These are phyloP conservation scores for Melastoma candidum DNA, from an alignment of 441 rosid genomes.

Conservation along the genomic window DNA sequence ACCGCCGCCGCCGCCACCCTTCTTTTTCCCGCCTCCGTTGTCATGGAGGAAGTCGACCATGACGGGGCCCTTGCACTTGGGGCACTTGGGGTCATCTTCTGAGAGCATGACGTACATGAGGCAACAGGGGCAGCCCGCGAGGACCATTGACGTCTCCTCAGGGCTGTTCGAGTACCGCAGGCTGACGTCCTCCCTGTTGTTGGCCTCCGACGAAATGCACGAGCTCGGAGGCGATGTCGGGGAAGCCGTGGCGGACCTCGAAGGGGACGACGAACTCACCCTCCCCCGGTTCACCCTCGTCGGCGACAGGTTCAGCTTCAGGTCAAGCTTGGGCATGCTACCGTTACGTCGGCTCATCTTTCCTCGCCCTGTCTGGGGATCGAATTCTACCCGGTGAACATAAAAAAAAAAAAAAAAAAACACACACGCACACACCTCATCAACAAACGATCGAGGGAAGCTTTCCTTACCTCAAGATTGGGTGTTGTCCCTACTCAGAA, in stretches of 20 bases:
- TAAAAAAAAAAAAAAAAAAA: no score
- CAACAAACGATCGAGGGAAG: no score
- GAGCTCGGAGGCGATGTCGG: conserved; percentile 86
- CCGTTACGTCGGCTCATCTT: conserved; percentile 45
- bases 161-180: conserved; percentile 52
- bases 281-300: conserved; percentile 37
- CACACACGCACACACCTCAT: no score
- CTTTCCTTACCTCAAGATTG: no score
- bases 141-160: conserved; percentile 81
- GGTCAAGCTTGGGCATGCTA: conserved; percentile 32
- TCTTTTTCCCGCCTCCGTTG: conserved; percentile 16
- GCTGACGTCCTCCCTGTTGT: conserved; percentile 30
- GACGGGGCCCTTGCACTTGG: conserved; percentile 93
- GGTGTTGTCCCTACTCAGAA: no score
- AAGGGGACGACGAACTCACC: conserved; percentile 33
- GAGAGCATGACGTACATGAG: conserved; percentile 98
- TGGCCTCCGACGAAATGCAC: conserved; percentile 76
- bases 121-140: conserved; percentile 93
- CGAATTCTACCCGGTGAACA: no score
- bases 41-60: conserved; percentile 83
- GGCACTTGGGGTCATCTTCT: conserved; percentile 85
- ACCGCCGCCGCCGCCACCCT: conserved; percentile 9
- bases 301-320: conserved; percentile 86
- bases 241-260: conserved; percentile 51
- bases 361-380: background rate